Conservation (phyloP, 441 rosid genomes). For the Isatis lusitanica region DNA sequence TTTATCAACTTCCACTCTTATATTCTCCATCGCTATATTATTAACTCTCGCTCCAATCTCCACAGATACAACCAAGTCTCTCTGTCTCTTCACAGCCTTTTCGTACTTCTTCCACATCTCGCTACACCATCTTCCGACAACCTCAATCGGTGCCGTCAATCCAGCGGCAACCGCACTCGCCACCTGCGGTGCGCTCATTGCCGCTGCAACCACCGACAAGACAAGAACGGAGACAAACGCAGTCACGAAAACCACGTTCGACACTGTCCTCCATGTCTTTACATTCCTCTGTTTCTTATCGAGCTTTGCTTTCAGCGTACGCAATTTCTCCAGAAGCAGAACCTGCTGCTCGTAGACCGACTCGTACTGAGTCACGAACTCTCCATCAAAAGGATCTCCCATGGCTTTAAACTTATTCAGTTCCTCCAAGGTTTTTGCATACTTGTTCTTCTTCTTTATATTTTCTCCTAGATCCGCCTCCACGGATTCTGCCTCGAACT, state of each 20-base stretch:
- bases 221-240: slow-evolving; percentile 16
- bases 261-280: slow-evolving; percentile 16
- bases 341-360: slow-evolving; percentile 1
- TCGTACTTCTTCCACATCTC: slow-evolving; percentile 26
- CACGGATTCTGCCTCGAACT: slow-evolving; percentile 18
- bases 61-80: neutral
- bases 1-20: neutral
- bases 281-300: slow-evolving; percentile 23
- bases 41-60: neutral
- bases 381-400: slow-evolving; percentile 29
- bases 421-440: slow-evolving; percentile 26
- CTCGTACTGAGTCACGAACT: neutral
- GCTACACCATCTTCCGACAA: slow-evolving; percentile 9
- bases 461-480: slow-evolving; percentile 17
- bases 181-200: neutral
- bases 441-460: slow-evolving; percentile 10
- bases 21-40: neutral
- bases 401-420: slow-evolving; percentile 28
- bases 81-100: slow-evolving; percentile 22
- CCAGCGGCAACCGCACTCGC: slow-evolving; percentile 5
- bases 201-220: slow-evolving; percentile 17
- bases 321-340: slow-evolving; percentile 11
- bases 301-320: slow-evolving; percentile 17
- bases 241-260: slow-evolving; percentile 17
- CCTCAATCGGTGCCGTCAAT: neutral